Percentiles rank a stretch among this genome's conserved stretches.
Conservation (phyloP, 768 basidiomycete genomes). For the Boletus vermiculosoides region DNA sequence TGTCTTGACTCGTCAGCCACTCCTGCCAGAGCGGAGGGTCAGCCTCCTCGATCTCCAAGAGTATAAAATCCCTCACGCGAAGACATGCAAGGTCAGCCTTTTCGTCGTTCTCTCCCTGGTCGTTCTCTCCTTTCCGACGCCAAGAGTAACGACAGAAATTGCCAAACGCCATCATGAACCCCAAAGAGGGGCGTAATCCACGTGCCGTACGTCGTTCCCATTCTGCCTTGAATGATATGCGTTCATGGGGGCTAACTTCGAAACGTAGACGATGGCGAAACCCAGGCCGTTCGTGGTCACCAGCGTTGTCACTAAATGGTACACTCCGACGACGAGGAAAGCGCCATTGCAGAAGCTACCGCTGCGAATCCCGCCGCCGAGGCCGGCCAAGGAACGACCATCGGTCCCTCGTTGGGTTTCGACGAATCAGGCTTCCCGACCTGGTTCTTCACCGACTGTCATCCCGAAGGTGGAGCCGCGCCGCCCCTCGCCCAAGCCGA, state of each 20-base stretch:
- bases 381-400: background rate
- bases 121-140: background rate
- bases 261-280: background rate
- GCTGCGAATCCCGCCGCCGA: background rate
- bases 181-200: background rate
- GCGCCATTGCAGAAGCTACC: background rate
- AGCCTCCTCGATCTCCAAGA: background rate
- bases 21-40: background rate
- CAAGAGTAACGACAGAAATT: background rate
- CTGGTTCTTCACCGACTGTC: background rate
- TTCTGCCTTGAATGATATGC: background rate
- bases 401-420: background rate
- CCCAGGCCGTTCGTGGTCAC: constrained; percentile 13
- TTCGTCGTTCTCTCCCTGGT: background rate
- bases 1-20: background rate
- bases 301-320: background rate
- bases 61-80: background rate
- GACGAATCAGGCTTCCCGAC: background rate
- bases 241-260: background rate
- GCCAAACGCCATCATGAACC: background rate
- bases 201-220: constrained; percentile 1
- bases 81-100: background rate
- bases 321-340: background rate
- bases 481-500: background rate
- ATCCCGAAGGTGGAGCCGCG: background rate